Evolutionary conservation across 768 basidiomycete species (phyloP).

Genomic region (Sporobolomyces phaffii): DNA sequence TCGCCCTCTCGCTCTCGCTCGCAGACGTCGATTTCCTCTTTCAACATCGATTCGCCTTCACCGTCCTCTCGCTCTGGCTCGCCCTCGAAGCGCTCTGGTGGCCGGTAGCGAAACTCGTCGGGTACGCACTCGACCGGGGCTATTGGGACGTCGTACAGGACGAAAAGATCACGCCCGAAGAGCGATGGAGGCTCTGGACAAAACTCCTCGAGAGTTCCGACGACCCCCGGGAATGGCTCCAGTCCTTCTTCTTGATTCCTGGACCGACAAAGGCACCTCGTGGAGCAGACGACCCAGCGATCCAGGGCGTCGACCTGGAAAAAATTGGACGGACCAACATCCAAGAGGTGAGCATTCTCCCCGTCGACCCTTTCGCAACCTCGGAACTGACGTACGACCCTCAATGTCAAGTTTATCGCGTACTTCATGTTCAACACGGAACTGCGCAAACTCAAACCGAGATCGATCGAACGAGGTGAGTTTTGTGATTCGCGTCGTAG

Average conservation of each 20-base stretch:
- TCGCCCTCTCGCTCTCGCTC: conserved; percentile 11
- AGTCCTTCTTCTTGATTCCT: conserved; percentile 19
- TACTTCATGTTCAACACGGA: conserved; percentile 15
- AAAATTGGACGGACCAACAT: conserved; percentile 30
- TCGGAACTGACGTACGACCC: not conserved
- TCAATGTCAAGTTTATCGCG: not conserved
- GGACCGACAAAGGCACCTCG: not conserved
- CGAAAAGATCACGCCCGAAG: conserved; percentile 16
- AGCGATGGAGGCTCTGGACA: conserved; percentile 28
- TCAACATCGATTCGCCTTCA: not conserved
- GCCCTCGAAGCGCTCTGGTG: conserved; percentile 14
- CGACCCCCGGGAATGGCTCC: conserved; percentile 26
- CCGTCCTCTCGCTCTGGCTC: not conserved
- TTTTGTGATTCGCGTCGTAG: not conserved
- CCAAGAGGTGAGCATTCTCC: conserved; percentile 21
- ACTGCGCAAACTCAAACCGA: not conserved
- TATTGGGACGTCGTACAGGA: not conserved
- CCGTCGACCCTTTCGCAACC: not conserved
- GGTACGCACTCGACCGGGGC: not conserved
- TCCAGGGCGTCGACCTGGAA: conserved; percentile 14
- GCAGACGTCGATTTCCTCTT: conserved; percentile 12
- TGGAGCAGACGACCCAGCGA: conserved; percentile 17
- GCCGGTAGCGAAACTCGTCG: not conserved
- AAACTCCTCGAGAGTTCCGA: conserved; percentile 16
- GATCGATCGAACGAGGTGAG: conserved; percentile 12